Evolutionary conservation across 257 asterid genomes (phyloP), one percentile per base, ranked within the genome.

Genomic region (Lavandula angustifolia): DNA sequence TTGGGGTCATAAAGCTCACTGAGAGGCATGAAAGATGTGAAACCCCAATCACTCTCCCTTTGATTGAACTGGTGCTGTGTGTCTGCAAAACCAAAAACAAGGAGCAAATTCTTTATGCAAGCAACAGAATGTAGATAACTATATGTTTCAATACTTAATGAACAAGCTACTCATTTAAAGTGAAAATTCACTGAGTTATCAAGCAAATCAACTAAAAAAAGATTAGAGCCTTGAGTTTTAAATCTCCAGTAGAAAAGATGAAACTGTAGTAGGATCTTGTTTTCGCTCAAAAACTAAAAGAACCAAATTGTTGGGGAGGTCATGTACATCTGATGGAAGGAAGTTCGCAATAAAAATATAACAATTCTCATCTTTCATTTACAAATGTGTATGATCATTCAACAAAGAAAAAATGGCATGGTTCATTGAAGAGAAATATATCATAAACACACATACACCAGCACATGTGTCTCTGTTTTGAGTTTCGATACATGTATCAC

Each of bases 41-140:
- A 84, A 65, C 86, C 92, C 92, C 92, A 85, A 75, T 85, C 88
- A 64, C 86, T 85, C 80, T 82, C 92, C 73, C 92, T 78, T 72
- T 73, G 85, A 71, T 78, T 80, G 76, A 85, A 85, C 75, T 85
- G 88, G 73, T 85, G 92, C 16, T 82, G 88, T 54, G 88, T 85
- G 74, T 82, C 92, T 85, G 84, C 62, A 54, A 60, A 48, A 41
- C 62, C 69, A 68, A 70, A 32, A 60, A 38, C 32, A 68, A 4
- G 54, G 54, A 18, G 53, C 61, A 71, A 71, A 60, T 69, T 18
- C 37, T 54, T 17, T 8, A 48, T 8, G 29, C 40, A 35, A 54
- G 42, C 31, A 33, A 8, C 51, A 22, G 42, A 55, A 55, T 52
- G 43, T 2, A 12, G 18, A 37, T 7, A 51, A 10, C 27, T 49